These are phyloP conservation scores for Mucor velutinosus DNA, from an alignment of 371 early-diverging fungal species.

Conservation along the genomic window DNA sequence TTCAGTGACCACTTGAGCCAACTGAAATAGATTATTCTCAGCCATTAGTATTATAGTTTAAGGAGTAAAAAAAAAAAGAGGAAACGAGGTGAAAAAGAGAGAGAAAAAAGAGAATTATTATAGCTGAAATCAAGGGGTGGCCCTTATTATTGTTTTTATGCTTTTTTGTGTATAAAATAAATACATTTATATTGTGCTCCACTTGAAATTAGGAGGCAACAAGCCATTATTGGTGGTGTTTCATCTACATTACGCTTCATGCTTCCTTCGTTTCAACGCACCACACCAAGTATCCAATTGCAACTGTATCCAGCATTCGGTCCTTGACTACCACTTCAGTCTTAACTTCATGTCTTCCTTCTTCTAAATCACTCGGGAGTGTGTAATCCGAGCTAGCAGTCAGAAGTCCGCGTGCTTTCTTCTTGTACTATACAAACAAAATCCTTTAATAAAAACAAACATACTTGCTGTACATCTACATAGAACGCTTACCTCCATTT, in stretches of 20 bases:
- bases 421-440: constrained; percentile 40
- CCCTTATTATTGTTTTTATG: neutral
- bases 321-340: constrained; percentile 53
- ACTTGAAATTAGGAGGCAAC: neutral
- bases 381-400: constrained; percentile 40
- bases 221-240: constrained; percentile 17
- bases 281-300: constrained; percentile 45
- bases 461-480: neutral
- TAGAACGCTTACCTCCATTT: constrained; percentile 51
- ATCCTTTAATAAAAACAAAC: neutral
- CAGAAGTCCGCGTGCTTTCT: constrained; percentile 52
- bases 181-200: neutral
- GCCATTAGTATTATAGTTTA: constrained; percentile 6
- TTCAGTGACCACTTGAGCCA: constrained; percentile 47
- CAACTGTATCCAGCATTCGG: constrained; percentile 50
- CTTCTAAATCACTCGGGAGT: constrained; percentile 16
- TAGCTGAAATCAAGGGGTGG: constrained; percentile 9
- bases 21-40: constrained; percentile 47
- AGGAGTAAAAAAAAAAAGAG: constrained; percentile 1
- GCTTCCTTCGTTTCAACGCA: constrained; percentile 27
- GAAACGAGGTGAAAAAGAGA: neutral
- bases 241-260: constrained; percentile 13
- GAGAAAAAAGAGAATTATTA: constrained; percentile 2
- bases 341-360: constrained; percentile 29
- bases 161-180: constrained; percentile 1